Base-by-base conservation (phyloP, 2,329 filamentous ascomycete species). In the Colletotrichum sublineola region DNA sequence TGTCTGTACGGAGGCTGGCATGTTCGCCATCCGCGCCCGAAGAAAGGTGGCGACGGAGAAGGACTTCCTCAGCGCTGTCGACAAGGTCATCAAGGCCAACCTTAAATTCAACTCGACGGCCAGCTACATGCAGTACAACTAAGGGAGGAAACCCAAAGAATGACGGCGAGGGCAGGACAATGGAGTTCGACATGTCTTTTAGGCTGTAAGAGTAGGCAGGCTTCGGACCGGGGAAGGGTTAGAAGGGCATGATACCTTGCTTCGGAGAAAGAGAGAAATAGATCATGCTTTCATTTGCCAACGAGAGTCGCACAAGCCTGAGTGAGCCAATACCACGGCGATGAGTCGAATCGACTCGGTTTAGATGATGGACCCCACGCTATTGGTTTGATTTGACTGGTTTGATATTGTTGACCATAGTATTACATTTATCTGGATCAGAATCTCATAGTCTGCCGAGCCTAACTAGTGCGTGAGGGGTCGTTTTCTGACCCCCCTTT, bases 61-160 rank as follows among this genome's bases (percentile, higher is more conserved):
- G 89, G 96, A 99, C 84, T 99, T 99, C 85, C 85, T 99, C 77
- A 95, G 94, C 70, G 96, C 96, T 3, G 96, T 99, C 74, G 96
- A 99, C 88, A 99, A 99, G 91, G 96, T 99, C 75, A 98, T 98
- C 87, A 97, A 98, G 90, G 95, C 94, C 78, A 98, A 98, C 84
- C 87, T 97, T 82, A 99, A 99, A 90, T 99, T 99, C 89, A 98
- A 98, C 90, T 97, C 94, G 71, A 99, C 96, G 72, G 96, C 96
- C 62, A 95, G 94, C 75, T 99, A 99, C 86, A 96, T 96, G 90
- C 96, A 98, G 86, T 99, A 99, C 89, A 99, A 99, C 85, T 98
- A 97, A 76, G 69, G 52, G 18, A 40, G 55, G 44, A 55, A 55
- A 61, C 15, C n/a, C 20, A 60, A 14, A 14, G 38, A 40, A 15